Evolutionary conservation across 139 green algal species (phyloP), one percentile per base, ranked within the genome.

Genomic region (Asterochloris erici): DNA sequence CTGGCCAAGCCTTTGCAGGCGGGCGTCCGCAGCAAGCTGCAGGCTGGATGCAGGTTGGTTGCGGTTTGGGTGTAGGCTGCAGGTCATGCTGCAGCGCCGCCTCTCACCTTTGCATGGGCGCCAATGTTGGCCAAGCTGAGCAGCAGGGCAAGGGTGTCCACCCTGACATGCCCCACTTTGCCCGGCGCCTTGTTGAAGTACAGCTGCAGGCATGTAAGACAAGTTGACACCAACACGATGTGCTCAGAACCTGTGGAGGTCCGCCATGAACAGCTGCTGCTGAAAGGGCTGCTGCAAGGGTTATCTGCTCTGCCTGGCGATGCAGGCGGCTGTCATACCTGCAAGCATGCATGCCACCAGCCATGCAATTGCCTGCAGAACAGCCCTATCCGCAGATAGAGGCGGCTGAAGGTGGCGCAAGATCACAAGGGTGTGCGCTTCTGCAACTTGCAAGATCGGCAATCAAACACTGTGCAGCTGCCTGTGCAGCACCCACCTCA

Each of bases 51-150:
- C 38, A 54, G 38, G n/a, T n/a, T n/a, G n/a, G n/a, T n/a, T n/a
- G n/a, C n/a, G n/a, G n/a, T n/a, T n/a, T n/a, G n/a, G n/a, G n/a
- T n/a, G n/a, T n/a, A n/a, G 64, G 6, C 79, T 79, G 47, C 81
- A 90, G 64, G 94, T 82, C 16, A 69, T 38, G 23, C 93, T 92
- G 26, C 77, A 38, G 38, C 93, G 91, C 60, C 91, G 66, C 66
- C 10, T 70, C 60, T 24, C 73, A 91, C 88, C 85, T 84, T 82
- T 0, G 78, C 83, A 29, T 90, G 85, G 2, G 93, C 86, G 0
- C 83, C 90, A 71, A 98, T 87, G 84, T 98, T 96, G 60, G 91
- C 94, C 68, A 96, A 75, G 12, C 63, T 86, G 23, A 97, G 87
- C 83, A 96, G 84, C 54, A 95, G 75, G 27, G 91, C 87, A 38